Conservation (phyloP, 2,329 filamentous ascomycete genomes). For the Stagonosporopsis vannaccii region DNA sequence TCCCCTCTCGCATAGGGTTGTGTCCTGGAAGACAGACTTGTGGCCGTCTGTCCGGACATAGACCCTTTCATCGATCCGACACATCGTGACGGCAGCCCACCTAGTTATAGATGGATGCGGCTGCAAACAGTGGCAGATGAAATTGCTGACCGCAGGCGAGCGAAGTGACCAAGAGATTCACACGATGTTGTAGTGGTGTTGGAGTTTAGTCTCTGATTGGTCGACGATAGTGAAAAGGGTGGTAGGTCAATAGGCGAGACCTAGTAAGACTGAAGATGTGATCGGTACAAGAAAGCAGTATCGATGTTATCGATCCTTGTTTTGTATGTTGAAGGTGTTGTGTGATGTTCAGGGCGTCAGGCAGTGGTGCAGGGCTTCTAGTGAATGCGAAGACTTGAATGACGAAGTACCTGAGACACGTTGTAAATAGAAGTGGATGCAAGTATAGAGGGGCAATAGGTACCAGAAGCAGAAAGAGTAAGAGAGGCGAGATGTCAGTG, state of each 20-base stretch:
- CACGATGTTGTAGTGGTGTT: neutral
- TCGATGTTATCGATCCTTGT: neutral
- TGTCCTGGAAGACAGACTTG: conserved; percentile 33
- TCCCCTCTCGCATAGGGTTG: conserved; percentile 35
- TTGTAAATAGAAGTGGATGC: conserved; percentile 25
- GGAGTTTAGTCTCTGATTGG: neutral
- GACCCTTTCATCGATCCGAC: conserved; percentile 41
- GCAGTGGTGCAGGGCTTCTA: conserved; percentile 8
- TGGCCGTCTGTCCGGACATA: conserved; percentile 38
- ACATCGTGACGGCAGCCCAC: conserved; percentile 33
- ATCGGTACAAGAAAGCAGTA: conserved; percentile 6
- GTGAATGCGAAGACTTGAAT: conserved; percentile 29
- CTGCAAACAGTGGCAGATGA: neutral
- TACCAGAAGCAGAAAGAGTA: conserved; percentile 29
- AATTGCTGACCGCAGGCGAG: neutral
- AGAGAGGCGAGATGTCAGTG: conserved; percentile 31
- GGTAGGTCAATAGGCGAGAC: neutral
- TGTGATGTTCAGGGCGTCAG: conserved; percentile 17
- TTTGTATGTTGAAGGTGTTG: neutral
- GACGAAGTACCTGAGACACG: conserved; percentile 37
- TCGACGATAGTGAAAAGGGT: neutral
- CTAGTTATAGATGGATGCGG: neutral
- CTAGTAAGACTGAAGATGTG: neutral
- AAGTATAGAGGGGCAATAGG: conserved; percentile 23
- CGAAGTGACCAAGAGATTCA: neutral